Conservation (phyloP, 1,139 yeast genomes). For the Taphrina communis region DNA sequence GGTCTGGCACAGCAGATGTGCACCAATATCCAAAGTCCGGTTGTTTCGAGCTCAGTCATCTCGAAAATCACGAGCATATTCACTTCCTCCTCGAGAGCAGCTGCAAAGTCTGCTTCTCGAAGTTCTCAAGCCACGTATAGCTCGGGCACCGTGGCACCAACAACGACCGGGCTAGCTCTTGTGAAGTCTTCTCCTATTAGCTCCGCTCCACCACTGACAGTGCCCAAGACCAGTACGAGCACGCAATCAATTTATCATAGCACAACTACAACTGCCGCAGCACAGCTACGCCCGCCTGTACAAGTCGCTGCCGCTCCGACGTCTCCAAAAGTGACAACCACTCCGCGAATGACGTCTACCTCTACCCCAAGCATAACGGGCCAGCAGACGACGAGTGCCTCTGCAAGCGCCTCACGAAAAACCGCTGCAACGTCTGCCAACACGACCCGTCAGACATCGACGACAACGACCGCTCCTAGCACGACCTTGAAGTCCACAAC, state of each 20-base stretch:
- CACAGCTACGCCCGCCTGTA: constrained; percentile 2
- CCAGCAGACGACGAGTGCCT: not conserved
- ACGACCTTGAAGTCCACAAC: not conserved
- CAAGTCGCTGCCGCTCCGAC: not conserved
- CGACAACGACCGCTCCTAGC: not conserved
- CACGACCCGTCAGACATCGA: not conserved
- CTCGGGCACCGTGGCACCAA: constrained; percentile 17
- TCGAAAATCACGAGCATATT: constrained; percentile 30
- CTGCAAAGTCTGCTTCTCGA: constrained; percentile 12
- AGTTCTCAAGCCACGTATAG: constrained; percentile 19
- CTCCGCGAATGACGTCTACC: not conserved
- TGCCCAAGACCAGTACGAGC: not conserved
- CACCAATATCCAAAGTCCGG: constrained; percentile 11
- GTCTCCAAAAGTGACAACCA: not conserved
- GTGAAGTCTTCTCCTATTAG: constrained; percentile 2
- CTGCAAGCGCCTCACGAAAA: not conserved
- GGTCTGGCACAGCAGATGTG: constrained; percentile 31
- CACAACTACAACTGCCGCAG: not conserved
- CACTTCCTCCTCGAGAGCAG: constrained; percentile 28
- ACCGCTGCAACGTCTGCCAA: not conserved
- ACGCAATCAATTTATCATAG: not conserved
- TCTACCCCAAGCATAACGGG: not conserved
- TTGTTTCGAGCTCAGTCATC: constrained; percentile 21
- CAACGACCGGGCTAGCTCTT: constrained; percentile 15
- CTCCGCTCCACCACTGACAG: not conserved